Conservation (phyloP, 164 flowering plant species). For the Annona cherimola region DNA sequence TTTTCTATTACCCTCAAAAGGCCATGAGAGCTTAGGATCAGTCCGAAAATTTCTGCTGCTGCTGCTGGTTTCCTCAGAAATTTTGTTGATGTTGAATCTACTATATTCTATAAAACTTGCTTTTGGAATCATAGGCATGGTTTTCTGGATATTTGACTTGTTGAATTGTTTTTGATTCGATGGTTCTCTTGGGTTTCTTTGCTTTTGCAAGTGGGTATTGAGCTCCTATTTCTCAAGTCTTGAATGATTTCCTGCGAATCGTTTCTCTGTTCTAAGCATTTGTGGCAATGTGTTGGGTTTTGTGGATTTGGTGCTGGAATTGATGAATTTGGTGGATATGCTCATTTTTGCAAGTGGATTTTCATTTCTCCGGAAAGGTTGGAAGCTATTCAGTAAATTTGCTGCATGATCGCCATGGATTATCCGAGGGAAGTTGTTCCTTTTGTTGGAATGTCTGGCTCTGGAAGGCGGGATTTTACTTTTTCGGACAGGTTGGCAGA, state of each 20-base stretch:
- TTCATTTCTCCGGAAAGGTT: neutral
- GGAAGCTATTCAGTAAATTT: neutral
- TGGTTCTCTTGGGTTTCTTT: neutral
- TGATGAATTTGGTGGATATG: neutral
- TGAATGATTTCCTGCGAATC: neutral
- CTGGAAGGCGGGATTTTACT: neutral
- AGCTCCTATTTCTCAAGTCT: neutral
- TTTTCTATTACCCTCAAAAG: too few species aligned
- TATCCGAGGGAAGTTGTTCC: neutral
- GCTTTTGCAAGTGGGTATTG: neutral
- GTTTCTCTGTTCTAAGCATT: neutral
- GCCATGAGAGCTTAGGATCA: too few species aligned
- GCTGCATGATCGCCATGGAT: conserved; percentile 1
- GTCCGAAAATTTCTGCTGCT: too few species aligned
- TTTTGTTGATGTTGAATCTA: too few species aligned
- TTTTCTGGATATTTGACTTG: neutral
- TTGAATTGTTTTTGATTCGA: neutral
- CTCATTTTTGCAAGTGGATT: conserved; percentile 1
- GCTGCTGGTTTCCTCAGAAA: too few species aligned
- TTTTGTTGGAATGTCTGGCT: neutral
- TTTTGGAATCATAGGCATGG: neutral
- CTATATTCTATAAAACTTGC: neutral
- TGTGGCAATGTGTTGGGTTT: neutral
- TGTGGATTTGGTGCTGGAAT: neutral
- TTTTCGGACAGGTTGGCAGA: neutral